Conservation (phyloP, 108 stramenopile genomes). For the Stephanodiscus minutulus region DNA sequence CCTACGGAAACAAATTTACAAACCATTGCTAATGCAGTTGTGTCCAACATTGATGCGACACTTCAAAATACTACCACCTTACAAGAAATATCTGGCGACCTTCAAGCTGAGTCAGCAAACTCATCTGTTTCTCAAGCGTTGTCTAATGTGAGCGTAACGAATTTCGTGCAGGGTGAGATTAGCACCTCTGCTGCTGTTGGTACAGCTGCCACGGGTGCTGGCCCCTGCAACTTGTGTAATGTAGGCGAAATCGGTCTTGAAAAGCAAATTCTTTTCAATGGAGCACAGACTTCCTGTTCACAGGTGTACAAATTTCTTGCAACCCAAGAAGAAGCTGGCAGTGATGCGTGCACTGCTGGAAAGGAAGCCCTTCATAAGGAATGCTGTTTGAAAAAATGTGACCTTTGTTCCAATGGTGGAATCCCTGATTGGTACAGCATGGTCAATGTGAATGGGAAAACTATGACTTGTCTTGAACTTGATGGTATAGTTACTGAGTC, state of each 20-base stretch:
- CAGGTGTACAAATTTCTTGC: constrained; percentile 47
- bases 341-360: constrained; percentile 42
- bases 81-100: constrained; percentile 7
- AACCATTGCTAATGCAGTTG: neutral
- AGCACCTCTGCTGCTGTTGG: neutral
- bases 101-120: constrained; percentile 14
- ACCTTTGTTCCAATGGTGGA: constrained; percentile 45
- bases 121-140: constrained; percentile 10
- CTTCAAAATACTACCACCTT: constrained; percentile 13
- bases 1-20: neutral
- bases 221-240: constrained; percentile 46
- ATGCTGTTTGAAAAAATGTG: constrained; percentile 48
- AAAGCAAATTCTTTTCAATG: constrained; percentile 42
- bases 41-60: neutral
- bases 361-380: constrained; percentile 41
- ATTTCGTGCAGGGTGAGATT: constrained; percentile 19
- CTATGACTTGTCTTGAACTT: constrained; percentile 53
- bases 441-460: constrained; percentile 48
- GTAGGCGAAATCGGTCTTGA: constrained; percentile 34
- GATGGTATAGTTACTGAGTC: constrained; percentile 36
- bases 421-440: constrained; percentile 55
- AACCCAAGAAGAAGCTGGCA: constrained; percentile 39
- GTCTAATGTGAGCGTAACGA: constrained; percentile 5
- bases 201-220: constrained; percentile 24
- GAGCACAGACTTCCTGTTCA: constrained; percentile 43